Conservation (phyloP, 176 grass and related monocot genomes). For the Carex littledalei region DNA sequence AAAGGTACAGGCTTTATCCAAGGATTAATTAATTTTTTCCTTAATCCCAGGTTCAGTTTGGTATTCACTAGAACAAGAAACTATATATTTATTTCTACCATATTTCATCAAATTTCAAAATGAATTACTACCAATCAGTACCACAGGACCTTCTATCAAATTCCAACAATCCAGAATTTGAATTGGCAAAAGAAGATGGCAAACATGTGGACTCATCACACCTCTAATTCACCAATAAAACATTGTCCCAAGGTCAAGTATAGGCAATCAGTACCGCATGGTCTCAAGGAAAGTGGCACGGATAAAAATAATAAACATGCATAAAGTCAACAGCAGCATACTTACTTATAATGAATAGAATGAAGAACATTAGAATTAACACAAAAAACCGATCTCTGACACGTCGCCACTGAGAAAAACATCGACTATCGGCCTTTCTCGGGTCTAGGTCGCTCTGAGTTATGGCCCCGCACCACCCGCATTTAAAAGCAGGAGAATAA, state of each 20-base stretch:
- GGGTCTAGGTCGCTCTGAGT: constrained; percentile 51
- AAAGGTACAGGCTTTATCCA: background rate
- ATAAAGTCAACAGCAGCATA: constrained; percentile 5
- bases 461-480: constrained; percentile 97
- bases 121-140: background rate
- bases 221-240: background rate
- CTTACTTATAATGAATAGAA: constrained; percentile 89
- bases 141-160: background rate
- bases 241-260: background rate
- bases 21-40: background rate
- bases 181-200: background rate
- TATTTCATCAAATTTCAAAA: background rate
- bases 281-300: background rate
- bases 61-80: background rate
- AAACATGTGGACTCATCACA: background rate
- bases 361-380: constrained; percentile 62
- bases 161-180: background rate
- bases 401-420: constrained; percentile 73
- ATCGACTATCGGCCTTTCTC: constrained; percentile 62
- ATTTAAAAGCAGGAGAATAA: constrained; percentile 76
- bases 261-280: background rate
- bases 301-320: background rate
- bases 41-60: background rate
- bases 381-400: constrained; percentile 72
- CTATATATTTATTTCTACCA: background rate